These are phyloP conservation scores for Eucalyptus virginea DNA, from an alignment of 345 rosid species.

Conservation along the genomic window DNA sequence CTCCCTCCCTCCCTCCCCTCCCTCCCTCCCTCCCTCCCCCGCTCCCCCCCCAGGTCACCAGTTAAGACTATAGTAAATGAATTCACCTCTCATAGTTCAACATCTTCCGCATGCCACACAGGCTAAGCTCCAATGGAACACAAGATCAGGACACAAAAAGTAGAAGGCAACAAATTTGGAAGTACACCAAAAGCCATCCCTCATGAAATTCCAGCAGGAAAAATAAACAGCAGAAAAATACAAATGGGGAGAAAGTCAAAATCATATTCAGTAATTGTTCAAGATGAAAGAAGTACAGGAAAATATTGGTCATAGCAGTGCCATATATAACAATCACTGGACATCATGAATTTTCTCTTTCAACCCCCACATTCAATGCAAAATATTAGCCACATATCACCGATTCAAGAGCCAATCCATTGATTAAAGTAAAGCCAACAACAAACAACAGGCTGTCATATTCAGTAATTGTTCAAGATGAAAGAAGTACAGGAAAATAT, in stretches of 20 bases:
- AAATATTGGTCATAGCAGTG: not conserved
- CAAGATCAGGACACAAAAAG: not conserved
- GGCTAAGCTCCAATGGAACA: not conserved
- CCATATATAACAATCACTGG: not conserved
- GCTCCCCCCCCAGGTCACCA: not conserved
- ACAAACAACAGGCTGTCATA: not conserved
- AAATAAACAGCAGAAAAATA: not conserved
- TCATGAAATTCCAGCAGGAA: not conserved
- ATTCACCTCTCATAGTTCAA: not conserved
- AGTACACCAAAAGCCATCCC: not conserved
- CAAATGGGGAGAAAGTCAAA: not conserved
- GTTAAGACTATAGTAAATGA: not conserved
- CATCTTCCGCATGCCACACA: not conserved
- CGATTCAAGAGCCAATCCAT: not conserved
- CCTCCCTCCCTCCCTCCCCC: not conserved
- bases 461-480: not conserved
- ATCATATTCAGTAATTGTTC: not conserved
- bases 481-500: not conserved
- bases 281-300: not conserved
- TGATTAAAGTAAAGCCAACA: not conserved
- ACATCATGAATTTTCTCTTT: not conserved
- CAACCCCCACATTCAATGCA: not conserved
- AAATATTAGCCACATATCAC: not conserved
- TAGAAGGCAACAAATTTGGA: not conserved
- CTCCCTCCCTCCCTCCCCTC: too few relatives aligned